phyloP scores from a whole-genome alignment of 768 basidiomycete genomes.

The Tricholomella constricta region DNA sequence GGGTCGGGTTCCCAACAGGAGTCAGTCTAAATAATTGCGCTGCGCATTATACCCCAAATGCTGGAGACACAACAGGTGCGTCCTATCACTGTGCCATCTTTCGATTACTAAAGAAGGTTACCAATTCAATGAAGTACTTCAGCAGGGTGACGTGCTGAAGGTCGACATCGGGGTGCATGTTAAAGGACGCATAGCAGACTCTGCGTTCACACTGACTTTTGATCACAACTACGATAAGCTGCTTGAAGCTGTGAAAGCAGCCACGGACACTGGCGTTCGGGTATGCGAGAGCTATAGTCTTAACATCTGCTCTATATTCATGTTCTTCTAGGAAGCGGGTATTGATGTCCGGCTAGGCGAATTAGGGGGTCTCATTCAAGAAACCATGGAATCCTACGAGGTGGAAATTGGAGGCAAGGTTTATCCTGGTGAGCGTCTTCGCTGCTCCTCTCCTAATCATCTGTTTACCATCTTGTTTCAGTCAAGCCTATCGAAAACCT shows the following conservation, averaged over 20 bases:
- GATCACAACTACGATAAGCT: conserved; percentile 90
- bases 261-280: conserved; percentile 89
- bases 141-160: conserved; percentile 87
- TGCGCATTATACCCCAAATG: conserved; percentile 95
- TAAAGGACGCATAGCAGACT: conserved; percentile 92
- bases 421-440: conserved; percentile 61
- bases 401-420: conserved; percentile 89
- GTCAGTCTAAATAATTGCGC: conserved; percentile 93
- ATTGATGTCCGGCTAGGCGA: conserved; percentile 95
- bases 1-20: conserved; percentile 96
- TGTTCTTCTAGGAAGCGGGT: conserved; percentile 75
- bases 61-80: conserved; percentile 83
- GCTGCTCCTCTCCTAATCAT: conserved; percentile 1
- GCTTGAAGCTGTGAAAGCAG: conserved; percentile 89
- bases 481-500: conserved; percentile 95
- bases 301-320: neutral
- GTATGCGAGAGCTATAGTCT: conserved; percentile 38
- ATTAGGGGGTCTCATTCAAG: conserved; percentile 89
- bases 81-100: conserved; percentile 1
- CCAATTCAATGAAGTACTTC: conserved; percentile 56
- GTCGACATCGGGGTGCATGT: conserved; percentile 98
- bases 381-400: conserved; percentile 99
- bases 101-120: neutral
- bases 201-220: conserved; percentile 91
- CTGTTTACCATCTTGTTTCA: conserved; percentile 28